phyloP scores from a whole-genome alignment of 495 filamentous ascomycete species.

The Podospora appendiculata region DNA sequence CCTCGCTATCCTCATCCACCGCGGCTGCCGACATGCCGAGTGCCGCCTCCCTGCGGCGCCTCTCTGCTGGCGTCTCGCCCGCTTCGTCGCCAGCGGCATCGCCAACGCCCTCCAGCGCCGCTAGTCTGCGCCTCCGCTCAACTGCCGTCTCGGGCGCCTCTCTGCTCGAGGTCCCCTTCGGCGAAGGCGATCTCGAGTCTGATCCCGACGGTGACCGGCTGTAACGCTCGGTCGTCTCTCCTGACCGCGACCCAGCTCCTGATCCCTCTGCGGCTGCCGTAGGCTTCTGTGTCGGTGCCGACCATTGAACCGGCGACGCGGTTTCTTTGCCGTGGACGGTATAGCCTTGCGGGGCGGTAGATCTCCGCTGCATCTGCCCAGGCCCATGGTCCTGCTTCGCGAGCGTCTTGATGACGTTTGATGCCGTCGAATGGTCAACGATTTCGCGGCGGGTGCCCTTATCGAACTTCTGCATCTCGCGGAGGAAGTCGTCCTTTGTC shows the following conservation, averaged over 20 bases:
- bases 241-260: not conserved
- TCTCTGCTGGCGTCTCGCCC: slow-evolving; percentile 76
- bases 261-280: not conserved
- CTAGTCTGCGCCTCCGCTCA: slow-evolving; percentile 33
- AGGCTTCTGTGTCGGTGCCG: not conserved
- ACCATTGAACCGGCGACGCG: not conserved
- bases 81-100: slow-evolving; percentile 28
- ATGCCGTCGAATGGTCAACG: slow-evolving; percentile 59
- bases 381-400: slow-evolving; percentile 41
- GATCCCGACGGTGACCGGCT: slow-evolving; percentile 12
- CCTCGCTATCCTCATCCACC: slow-evolving; percentile 53
- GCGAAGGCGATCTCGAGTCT: not conserved
- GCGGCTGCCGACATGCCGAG: slow-evolving; percentile 53
- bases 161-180: slow-evolving; percentile 6
- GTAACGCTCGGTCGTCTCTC: not conserved
- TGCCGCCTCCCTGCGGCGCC: slow-evolving; percentile 74
- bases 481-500: slow-evolving; percentile 88
- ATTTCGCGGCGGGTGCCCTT: slow-evolving; percentile 64
- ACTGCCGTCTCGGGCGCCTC: slow-evolving; percentile 30
- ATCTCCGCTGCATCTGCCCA: slow-evolving; percentile 11
- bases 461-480: slow-evolving; percentile 73
- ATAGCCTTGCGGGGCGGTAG: not conserved
- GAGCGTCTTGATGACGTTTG: slow-evolving; percentile 45
- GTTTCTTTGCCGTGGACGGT: slow-evolving; percentile 4
- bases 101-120: slow-evolving; percentile 25